Evolutionary conservation across 1,284 basidiomycete species (phyloP), one percentile per base, ranked within the genome.

Genomic region (Taiwanofungus camphoratus): DNA sequence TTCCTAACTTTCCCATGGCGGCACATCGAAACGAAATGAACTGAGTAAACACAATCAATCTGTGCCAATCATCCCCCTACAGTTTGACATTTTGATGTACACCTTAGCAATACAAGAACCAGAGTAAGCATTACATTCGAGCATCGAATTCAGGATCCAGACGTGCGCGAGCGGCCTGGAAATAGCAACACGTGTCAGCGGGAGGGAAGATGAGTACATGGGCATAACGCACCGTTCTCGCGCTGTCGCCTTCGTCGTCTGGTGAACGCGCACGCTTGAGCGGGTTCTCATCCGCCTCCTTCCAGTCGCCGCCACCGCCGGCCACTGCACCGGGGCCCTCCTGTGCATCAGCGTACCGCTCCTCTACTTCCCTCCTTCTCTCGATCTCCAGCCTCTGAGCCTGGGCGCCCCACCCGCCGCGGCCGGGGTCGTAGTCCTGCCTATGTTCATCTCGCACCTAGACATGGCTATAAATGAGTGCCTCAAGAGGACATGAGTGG

Each of bases 361-460:
- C 89, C 62, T 97, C 92, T 36, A 85, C 82, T 55, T 90, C 82
- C 49, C 88, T 76, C 57, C 87, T 71, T 49, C 88, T 71, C 54
- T 95, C 91, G 50, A 86, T 77, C 58, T 91, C 86, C 43, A 73
- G 60, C 45, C 75, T 70, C 59, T 91, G 87, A 9, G 87, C 87
- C 54, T 93, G 87, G 15, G 85, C 90, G 46, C 95, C 96, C 95
- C 95, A 99, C 11, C 96, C 96, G 35, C 95, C 92, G 39, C 92
- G 79, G 21, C 92, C 92, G 41, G 92, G 87, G 62, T 98, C 94
- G 62, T 96, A 99, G 66, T 99, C 96, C 62, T 95, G 87, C 47
- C 96, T 69, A 62, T 97, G 96, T 62, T 99, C 96, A 62, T 99
- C 96, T 55, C 93, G 76, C 20, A 86, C 84, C 68, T 74, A 44